Evolutionary conservation across 2,329 filamentous ascomycete genomes (phyloP), one percentile per base, ranked within the genome.

Genomic region (Penicillium sp.): DNA sequence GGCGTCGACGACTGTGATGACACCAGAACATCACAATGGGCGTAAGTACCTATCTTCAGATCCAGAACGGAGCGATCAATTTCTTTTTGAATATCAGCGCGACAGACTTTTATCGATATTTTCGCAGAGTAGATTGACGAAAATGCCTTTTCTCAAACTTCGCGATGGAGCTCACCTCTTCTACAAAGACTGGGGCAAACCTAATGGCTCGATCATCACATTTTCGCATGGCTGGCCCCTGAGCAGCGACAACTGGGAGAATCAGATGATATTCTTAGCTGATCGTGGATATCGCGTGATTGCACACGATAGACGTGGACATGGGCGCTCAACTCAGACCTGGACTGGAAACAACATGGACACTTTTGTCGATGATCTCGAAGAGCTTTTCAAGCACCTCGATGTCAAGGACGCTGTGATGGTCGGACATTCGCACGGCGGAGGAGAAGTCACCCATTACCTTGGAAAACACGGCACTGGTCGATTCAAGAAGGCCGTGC

Each of bases 111-210:
- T 12, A 22, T 10, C 12, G 10, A 17, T 3, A 3, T 17, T 47
- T 12, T 26, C 44, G 9, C 45, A 1, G 19, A 47, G 7, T 28
- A 4, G 8, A n/a, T 56, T 17, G 24, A 50, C 53, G 42, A 56
- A 22, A 37, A 63, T 65, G 75, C 73, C 76, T 5, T 74, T 70
- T 26, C 62, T 80, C 53, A 79, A 74, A n/a, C 75, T 77, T 56
- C 70, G 71, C 58, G 78, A 79, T 63, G 74, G 76, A 28, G 75
- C 74, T 28, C 62, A 74, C 56, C 73, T 81, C 60, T 81, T 72
- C 71, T 80, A 80, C 72, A 80, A 80, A 68, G 75, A 79, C 65
- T 81, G 78, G 79, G 78, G 78, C 60, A 77, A 78, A 67, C 69
- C 74, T 1, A 59, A 65, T 3, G 77, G 74, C 45, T 60, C 68